Percentiles rank a stretch among this genome's conserved stretches.
Conservation (phyloP, 2,329 filamentous ascomycete species). For the Aspergillus pseudoterreus region DNA sequence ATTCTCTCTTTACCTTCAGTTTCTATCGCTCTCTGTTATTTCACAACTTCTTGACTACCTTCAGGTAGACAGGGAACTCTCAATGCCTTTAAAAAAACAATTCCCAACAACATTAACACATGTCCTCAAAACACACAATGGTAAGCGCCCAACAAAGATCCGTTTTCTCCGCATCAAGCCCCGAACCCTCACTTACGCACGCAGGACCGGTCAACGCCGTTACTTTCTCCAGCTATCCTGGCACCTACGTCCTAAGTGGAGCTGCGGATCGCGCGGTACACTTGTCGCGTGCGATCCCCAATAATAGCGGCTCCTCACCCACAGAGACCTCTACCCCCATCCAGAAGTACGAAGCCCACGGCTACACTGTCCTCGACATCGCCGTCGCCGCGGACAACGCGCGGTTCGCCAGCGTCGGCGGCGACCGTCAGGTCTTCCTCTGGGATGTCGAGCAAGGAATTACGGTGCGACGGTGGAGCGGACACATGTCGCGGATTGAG, state of each 20-base stretch:
- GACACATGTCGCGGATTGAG: slow-evolving; percentile 72
- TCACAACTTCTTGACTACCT: not conserved
- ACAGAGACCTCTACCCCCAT: slow-evolving; percentile 56
- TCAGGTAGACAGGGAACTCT: not conserved
- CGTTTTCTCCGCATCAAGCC: not conserved
- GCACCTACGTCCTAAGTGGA: slow-evolving; percentile 78
- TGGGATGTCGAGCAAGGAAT: slow-evolving; percentile 86
- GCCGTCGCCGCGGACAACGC: slow-evolving; percentile 71
- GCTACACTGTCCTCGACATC: slow-evolving; percentile 85
- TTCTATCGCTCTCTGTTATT: not conserved
- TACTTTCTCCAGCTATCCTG: slow-evolving; percentile 67
- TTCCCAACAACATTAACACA: slow-evolving; percentile 41
- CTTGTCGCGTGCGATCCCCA: slow-evolving; percentile 66
- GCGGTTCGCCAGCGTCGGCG: slow-evolving; percentile 80
- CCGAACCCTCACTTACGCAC: not conserved
- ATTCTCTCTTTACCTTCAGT: not conserved
- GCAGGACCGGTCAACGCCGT: slow-evolving; percentile 69
- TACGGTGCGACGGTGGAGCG: slow-evolving; percentile 71
- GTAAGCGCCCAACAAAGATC: slow-evolving; percentile 17
- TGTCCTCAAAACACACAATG: slow-evolving; percentile 44
- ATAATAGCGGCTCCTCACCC: slow-evolving; percentile 34
- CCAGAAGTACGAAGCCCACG: slow-evolving; percentile 84
- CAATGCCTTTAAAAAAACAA: slow-evolving; percentile 27
- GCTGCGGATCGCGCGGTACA: slow-evolving; percentile 80
- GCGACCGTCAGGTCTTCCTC: slow-evolving; percentile 85